Conservation (phyloP, 2,329 filamentous ascomycete genomes). For the Cyphellophora europaea region DNA sequence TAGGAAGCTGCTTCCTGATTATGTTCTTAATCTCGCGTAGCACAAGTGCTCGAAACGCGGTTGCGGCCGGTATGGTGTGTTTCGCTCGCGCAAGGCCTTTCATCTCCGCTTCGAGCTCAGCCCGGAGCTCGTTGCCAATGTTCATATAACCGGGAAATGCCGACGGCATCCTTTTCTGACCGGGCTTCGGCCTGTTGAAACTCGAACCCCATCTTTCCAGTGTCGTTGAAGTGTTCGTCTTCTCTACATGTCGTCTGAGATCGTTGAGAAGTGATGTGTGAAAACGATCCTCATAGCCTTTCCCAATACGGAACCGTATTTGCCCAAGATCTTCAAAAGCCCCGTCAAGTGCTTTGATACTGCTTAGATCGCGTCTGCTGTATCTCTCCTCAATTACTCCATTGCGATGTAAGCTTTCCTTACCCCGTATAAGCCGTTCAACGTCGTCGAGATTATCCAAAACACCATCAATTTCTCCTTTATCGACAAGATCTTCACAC, state of each 20-base stretch:
- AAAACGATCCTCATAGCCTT: slow-evolving; percentile 75
- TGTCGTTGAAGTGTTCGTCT: slow-evolving; percentile 61
- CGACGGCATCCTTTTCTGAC: slow-evolving; percentile 57
- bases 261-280: slow-evolving; percentile 69
- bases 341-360: slow-evolving; percentile 69
- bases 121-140: slow-evolving; percentile 60
- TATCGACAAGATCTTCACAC: slow-evolving; percentile 75
- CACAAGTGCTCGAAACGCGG: slow-evolving; percentile 72
- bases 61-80: slow-evolving; percentile 71
- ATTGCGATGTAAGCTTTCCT: slow-evolving; percentile 20
- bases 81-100: slow-evolving; percentile 72
- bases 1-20: slow-evolving; percentile 77
- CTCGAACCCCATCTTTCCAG: slow-evolving; percentile 76
- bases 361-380: slow-evolving; percentile 54
- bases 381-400: slow-evolving; percentile 13
- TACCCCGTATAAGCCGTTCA: slow-evolving; percentile 69
- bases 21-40: slow-evolving; percentile 78
- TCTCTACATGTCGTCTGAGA: slow-evolving; percentile 68
- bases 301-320: slow-evolving; percentile 72
- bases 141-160: slow-evolving; percentile 70
- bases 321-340: slow-evolving; percentile 68
- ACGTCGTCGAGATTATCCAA: slow-evolving; percentile 67
- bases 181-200: slow-evolving; percentile 61
- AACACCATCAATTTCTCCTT: slow-evolving; percentile 72
- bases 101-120: slow-evolving; percentile 60